These are phyloP conservation scores for Umbelopsis vinacea DNA, from an alignment of 192 early-diverging fungal genomes.

Conservation along the genomic window DNA sequence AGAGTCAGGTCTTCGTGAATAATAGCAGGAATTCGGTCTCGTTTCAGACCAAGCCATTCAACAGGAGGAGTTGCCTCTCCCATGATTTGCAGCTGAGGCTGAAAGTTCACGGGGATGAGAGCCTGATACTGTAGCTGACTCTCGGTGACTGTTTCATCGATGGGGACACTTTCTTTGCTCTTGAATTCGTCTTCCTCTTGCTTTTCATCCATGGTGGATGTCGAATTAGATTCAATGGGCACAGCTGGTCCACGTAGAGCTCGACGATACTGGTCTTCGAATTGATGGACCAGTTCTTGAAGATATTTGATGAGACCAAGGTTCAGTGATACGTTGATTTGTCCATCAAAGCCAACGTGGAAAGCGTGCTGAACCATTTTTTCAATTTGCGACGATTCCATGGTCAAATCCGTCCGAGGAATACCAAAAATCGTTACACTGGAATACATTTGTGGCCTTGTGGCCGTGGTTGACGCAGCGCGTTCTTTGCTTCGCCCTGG, in stretches of 20 bases:
- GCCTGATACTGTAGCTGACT: conserved; percentile 24
- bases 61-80: conserved; percentile 57
- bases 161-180: neutral
- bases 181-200: neutral
- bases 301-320: conserved; percentile 50
- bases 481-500: conserved; percentile 26
- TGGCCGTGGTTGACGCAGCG: neutral
- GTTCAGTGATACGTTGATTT: conserved; percentile 51
- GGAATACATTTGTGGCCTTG: conserved; percentile 15
- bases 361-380: conserved; percentile 41
- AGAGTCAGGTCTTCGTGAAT: conserved; percentile 49
- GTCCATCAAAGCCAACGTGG: conserved; percentile 42
- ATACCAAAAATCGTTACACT: conserved; percentile 46
- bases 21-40: conserved; percentile 48
- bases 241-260: conserved; percentile 15
- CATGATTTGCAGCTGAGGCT: conserved; percentile 51
- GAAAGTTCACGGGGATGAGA: conserved; percentile 42
- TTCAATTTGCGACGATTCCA: conserved; percentile 38
- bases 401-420: conserved; percentile 43
- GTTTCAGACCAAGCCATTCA: conserved; percentile 54
- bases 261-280: conserved; percentile 42
- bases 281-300: conserved; percentile 45
- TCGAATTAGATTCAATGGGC: neutral
- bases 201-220: neutral
- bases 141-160: neutral